Conservation (phyloP, 768 basidiomycete genomes). For the Pholiota conissans region DNA sequence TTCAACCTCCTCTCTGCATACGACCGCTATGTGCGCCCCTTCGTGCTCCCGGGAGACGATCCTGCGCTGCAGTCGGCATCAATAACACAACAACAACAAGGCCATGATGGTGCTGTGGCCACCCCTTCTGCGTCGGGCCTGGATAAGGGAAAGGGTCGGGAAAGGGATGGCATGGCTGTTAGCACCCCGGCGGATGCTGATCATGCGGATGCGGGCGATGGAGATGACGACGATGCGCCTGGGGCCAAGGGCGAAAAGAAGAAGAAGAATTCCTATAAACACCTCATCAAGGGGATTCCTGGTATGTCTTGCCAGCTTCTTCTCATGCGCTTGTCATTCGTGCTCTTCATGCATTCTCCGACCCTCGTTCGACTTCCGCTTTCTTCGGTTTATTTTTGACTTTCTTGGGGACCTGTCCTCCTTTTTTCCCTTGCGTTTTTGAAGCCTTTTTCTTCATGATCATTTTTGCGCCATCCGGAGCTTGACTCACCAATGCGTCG, state of each 20-base stretch:
- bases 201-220: constrained; percentile 38
- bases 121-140: constrained; percentile 17
- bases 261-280: constrained; percentile 76
- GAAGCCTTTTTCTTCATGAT: background rate
- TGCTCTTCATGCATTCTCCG: background rate
- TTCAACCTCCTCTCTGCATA: constrained; percentile 75
- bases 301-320: constrained; percentile 40
- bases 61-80: background rate
- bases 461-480: background rate
- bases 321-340: constrained; percentile 7
- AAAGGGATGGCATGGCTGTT: constrained; percentile 30
- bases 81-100: constrained; percentile 8
- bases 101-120: constrained; percentile 12
- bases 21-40: constrained; percentile 76
- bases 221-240: constrained; percentile 55
- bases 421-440: constrained; percentile 6
- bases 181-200: constrained; percentile 30
- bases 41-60: constrained; percentile 24
- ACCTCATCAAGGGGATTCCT: constrained; percentile 74
- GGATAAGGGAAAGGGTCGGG: constrained; percentile 56
- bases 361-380: background rate
- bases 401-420: background rate
- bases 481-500: constrained; percentile 11
- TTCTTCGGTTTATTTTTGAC: background rate
- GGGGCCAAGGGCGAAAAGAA: constrained; percentile 63